Conservation (phyloP, 345 rosid species). For the Pseudoturritis turrita region DNA sequence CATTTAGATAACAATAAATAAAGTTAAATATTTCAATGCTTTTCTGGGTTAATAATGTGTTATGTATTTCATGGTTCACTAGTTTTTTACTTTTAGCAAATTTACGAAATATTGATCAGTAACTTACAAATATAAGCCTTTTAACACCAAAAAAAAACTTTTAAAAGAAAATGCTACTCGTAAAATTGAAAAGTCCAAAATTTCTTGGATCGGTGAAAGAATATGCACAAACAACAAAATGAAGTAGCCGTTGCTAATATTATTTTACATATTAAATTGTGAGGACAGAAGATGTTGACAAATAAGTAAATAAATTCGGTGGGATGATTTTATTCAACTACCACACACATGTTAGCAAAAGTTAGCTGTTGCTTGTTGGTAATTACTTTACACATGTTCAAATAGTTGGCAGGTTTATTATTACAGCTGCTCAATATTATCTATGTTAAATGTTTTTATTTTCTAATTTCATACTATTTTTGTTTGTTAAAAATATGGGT, state of each 20-base stretch:
- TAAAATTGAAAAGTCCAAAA: neutral
- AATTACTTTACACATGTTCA: conserved; percentile 21
- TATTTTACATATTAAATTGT: neutral
- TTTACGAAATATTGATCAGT: neutral
- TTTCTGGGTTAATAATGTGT: neutral
- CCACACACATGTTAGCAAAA: conserved; percentile 7
- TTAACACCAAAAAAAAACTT: no score
- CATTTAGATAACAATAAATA: neutral
- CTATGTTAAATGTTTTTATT: neutral
- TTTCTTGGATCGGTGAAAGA: conserved; percentile 15
- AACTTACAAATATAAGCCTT: neutral
- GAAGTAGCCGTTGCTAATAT: conserved; percentile 9
- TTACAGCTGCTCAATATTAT: neutral
- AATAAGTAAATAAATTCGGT: neutral
- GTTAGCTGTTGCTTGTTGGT: conserved; percentile 20
- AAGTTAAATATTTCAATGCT: neutral
- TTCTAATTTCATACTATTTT: neutral
- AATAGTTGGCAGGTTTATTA: conserved; percentile 4
- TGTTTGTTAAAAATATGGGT: no score
- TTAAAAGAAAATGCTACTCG: neutral
- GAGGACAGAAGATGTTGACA: neutral
- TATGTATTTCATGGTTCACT: neutral
- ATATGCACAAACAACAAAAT: conserved; percentile 9
- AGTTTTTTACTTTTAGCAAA: neutral
- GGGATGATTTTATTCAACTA: neutral